Base-by-base conservation (phyloP, 2,329 filamentous ascomycete species). In the Colletotrichum salicis region DNA sequence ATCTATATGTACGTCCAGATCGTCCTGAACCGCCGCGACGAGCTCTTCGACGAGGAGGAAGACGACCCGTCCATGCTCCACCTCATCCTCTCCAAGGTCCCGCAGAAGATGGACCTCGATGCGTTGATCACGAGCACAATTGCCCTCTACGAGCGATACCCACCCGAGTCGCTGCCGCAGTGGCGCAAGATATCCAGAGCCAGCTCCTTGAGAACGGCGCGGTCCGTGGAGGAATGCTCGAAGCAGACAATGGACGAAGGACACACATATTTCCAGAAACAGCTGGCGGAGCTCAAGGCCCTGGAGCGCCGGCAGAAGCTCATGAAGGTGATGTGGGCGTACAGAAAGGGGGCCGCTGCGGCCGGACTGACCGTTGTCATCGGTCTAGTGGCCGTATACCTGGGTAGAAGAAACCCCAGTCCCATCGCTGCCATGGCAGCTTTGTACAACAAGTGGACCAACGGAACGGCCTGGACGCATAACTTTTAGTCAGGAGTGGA, bases 21-120 rank as follows among this genome's bases (percentile, higher is more conserved):
- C 73, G 91, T 97, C 54, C 86, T 97, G 41, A 90, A 91, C 57
- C 92, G 96, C 48, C 92, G 93, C 69, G 88, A 90, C 41, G 95
- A 98, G 81, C 88, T 99, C n/a, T 89, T 98, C 74, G 92, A 94
- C 62, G 93, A 94, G n/a, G 73, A 70, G 90, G 82, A 86, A 24
- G 93, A 97, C 75, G 95, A 97, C 79, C 92, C 94, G 7, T 96
- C 98, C 78, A 97, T 99, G 89, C 88, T 99, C 29, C 95, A 97
- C 80, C 93, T 92, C 72, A 91, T 94, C 45, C 89, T 99, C 13
- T 94, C 94, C 54, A 97, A 96, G 81, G 87, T 99, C 7, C 96
- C 96, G 0, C 88, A 90, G 63, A 91, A 92, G 22, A 89, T 97
- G 69, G 89, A 97, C 78, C 84, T 99, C 29, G 96, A 99, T 75